phyloP scores from a whole-genome alignment of 176 grass and related monocot species.

The Thalia dealbata region DNA sequence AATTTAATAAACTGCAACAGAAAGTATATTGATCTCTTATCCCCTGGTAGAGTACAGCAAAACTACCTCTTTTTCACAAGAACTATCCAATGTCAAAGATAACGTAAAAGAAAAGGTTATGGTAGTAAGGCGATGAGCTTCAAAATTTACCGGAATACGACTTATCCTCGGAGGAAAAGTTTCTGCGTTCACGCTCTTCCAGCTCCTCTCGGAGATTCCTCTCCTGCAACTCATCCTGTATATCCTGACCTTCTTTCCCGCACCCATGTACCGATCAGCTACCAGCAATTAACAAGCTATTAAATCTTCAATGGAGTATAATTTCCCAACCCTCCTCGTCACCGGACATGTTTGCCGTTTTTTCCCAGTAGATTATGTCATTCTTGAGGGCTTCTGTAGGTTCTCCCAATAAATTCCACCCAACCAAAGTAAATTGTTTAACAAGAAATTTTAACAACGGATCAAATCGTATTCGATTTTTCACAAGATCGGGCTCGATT shows the following conservation, averaged over 20 bases:
- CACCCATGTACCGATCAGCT: slow-evolving; percentile 4
- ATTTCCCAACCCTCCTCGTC: background rate
- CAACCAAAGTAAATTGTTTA: no score
- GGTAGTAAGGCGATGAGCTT: background rate
- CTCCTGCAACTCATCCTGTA: slow-evolving; percentile 85
- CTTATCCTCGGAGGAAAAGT: slow-evolving; percentile 89
- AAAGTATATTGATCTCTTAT: no score
- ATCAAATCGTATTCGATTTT: background rate
- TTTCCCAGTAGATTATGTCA: background rate
- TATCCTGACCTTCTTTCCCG: slow-evolving; percentile 93
- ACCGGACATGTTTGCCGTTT: background rate
- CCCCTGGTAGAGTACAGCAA: background rate
- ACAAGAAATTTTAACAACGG: background rate
- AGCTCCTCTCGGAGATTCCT: slow-evolving; percentile 84
- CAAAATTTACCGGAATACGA: slow-evolving; percentile 53
- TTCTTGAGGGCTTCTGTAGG: background rate
- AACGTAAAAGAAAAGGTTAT: slow-evolving; percentile 5
- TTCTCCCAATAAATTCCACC: background rate
- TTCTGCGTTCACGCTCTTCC: slow-evolving; percentile 80
- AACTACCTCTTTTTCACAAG: background rate
- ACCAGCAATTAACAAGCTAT: background rate
- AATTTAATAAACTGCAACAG: no score
- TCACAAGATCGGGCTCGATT: background rate
- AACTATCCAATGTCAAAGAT: background rate
- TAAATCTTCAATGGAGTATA: background rate